phyloP scores from a whole-genome alignment of 176 grass and related monocot genomes.

The Pharus latifolius region DNA sequence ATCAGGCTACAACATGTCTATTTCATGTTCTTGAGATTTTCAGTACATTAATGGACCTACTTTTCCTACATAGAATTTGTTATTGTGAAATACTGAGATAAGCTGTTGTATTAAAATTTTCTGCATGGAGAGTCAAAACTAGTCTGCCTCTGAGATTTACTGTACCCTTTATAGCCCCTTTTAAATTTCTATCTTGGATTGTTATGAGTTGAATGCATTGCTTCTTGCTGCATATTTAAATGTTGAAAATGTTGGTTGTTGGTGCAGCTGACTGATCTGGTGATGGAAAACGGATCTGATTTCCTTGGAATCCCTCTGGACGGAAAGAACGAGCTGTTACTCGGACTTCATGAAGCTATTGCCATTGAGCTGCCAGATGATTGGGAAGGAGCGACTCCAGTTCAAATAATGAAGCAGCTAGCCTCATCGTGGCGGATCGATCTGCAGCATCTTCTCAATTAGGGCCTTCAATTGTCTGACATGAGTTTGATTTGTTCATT shows the following conservation, averaged over 20 bases:
- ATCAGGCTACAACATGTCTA: too few relatives aligned
- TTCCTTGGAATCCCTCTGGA: slow-evolving; percentile 63
- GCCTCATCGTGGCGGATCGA: slow-evolving; percentile 85
- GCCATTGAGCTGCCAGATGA: slow-evolving; percentile 60
- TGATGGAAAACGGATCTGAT: slow-evolving; percentile 69
- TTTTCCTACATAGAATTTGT: too few relatives aligned
- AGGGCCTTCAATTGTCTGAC: slow-evolving; percentile 26
- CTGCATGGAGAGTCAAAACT: too few relatives aligned
- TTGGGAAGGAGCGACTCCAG: slow-evolving; percentile 68
- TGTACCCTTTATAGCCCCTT: too few relatives aligned
- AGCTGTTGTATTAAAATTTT: too few relatives aligned
- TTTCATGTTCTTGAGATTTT: too few relatives aligned
- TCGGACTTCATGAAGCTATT: slow-evolving; percentile 62
- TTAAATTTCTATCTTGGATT: too few relatives aligned
- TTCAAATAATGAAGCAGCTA: slow-evolving; percentile 95
- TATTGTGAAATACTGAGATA: too few relatives aligned
- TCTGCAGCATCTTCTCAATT: slow-evolving; percentile 66
- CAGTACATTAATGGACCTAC: too few relatives aligned
- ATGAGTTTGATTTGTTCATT: slow-evolving; percentile 50
- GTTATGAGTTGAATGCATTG: not conserved
- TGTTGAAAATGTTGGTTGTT: not conserved
- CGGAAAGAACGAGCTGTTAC: slow-evolving; percentile 56
- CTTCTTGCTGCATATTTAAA: not conserved
- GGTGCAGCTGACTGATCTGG: slow-evolving; percentile 70
- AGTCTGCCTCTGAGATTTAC: too few relatives aligned